Conservation (phyloP, 129 eudicot species). For the Rutidosis leptorrhynchoides region DNA sequence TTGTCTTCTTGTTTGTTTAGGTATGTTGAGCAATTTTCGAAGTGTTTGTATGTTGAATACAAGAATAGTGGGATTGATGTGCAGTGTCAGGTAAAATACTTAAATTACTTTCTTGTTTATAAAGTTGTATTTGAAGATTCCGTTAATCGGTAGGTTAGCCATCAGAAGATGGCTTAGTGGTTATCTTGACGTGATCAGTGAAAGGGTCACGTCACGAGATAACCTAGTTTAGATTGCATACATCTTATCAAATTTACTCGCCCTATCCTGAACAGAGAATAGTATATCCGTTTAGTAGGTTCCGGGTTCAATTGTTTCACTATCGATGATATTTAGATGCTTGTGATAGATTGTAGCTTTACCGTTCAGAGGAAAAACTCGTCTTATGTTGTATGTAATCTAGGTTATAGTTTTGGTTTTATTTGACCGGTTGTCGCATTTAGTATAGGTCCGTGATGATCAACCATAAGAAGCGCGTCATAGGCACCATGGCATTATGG, state of each 20-base stretch:
- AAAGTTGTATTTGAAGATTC: neutral
- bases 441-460: too few species aligned
- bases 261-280: too few species aligned
- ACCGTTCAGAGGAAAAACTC: neutral
- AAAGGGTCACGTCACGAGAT: too few species aligned
- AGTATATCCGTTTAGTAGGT: too few species aligned
- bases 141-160: neutral
- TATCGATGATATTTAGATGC: too few species aligned
- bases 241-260: too few species aligned
- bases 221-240: too few species aligned
- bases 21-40: constrained; percentile 26
- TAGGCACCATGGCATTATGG: too few species aligned
- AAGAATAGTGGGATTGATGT: constrained; percentile 32
- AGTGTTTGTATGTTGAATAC: constrained; percentile 31
- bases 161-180: too few species aligned
- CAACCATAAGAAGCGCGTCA: too few species aligned
- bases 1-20: constrained; percentile 3
- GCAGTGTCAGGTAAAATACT: constrained; percentile 22
- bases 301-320: neutral
- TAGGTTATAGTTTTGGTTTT: neutral
- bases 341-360: neutral
- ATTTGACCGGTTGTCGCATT: too few species aligned
- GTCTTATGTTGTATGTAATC: neutral
- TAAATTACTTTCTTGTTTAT: neutral
- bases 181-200: too few species aligned